phyloP scores from a whole-genome alignment of 768 basidiomycete species.

The Ephemerocybe angulata region DNA sequence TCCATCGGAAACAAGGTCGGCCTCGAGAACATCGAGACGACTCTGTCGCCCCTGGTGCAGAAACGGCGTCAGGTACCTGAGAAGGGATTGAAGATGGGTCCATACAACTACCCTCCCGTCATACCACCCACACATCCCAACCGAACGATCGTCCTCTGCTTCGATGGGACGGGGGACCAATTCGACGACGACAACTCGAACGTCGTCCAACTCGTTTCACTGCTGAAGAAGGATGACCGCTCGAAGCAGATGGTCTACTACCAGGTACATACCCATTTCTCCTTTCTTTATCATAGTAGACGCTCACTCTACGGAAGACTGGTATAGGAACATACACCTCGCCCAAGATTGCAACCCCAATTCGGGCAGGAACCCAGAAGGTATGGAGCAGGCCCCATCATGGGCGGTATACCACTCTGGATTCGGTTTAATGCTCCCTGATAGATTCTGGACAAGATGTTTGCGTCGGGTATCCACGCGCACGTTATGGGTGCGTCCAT shows the following conservation, averaged over 20 bases:
- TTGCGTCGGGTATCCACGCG: constrained; percentile 47
- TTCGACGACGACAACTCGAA: constrained; percentile 38
- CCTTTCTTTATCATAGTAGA: neutral
- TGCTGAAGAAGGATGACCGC: constrained; percentile 33
- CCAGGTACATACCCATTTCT: constrained; percentile 19
- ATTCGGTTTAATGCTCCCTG: neutral
- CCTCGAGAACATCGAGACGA: too few relatives aligned
- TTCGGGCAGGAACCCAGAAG: too few relatives aligned
- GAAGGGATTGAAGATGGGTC: too few relatives aligned
- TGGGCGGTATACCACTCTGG: too few relatives aligned
- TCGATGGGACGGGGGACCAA: constrained; percentile 52
- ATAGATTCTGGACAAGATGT: constrained; percentile 38
- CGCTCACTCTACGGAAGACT: constrained; percentile 33
- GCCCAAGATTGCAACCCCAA: too few relatives aligned
- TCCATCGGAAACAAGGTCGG: too few relatives aligned
- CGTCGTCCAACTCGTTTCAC: constrained; percentile 33
- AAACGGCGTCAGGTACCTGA: too few relatives aligned
- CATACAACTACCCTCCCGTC: too few relatives aligned
- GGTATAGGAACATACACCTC: constrained; percentile 53
- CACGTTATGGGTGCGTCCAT: constrained; percentile 45
- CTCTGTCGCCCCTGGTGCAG: too few relatives aligned
- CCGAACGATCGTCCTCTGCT: constrained; percentile 53
- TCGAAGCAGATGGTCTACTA: constrained; percentile 36
- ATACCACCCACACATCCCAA: too few relatives aligned
- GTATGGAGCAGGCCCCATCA: too few relatives aligned